A percentile compares a stretch with the other conserved stretches of the same genome.
These are phyloP conservation scores for Cynara cardunculus DNA, from an alignment of 129 eudicot species.

Conservation along the genomic window DNA sequence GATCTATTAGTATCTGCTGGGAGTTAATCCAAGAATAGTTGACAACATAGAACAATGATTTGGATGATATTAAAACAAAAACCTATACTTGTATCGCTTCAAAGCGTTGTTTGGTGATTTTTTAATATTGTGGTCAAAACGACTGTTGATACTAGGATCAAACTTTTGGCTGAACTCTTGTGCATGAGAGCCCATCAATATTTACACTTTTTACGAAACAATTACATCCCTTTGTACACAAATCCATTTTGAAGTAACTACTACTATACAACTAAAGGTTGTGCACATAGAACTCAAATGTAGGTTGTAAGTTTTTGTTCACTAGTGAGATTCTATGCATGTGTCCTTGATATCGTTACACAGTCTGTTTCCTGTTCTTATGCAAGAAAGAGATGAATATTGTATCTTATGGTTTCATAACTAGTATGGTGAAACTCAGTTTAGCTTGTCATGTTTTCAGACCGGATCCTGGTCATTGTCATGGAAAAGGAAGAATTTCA, in stretches of 20 bases:
- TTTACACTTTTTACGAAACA: not conserved
- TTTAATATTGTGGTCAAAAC: not conserved
- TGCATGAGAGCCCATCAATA: not conserved
- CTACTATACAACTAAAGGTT: not conserved
- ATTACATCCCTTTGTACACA: not conserved
- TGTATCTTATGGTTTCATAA: slow-evolving; percentile 4
- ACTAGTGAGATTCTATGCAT: not conserved
- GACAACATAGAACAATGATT: not conserved
- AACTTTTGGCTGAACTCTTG: not conserved
- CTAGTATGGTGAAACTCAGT: slow-evolving; percentile 5
- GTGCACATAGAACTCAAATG: not conserved
- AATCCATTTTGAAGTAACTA: not conserved
- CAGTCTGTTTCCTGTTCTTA: not conserved
- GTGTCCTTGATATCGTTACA: not conserved
- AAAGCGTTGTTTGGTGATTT: not conserved
- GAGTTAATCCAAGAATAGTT: not conserved
- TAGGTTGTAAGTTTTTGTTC: not conserved
- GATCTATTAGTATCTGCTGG: not conserved
- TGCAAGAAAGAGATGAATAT: slow-evolving; percentile 1
- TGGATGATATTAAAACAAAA: not conserved
- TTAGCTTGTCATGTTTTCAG: slow-evolving; percentile 22
- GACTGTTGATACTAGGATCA: not conserved
- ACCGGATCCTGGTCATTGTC: slow-evolving; percentile 18
- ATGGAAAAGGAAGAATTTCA: slow-evolving; percentile 36
- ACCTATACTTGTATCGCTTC: not conserved